phyloP scores from a whole-genome alignment of 2,329 filamentous ascomycete genomes.

The Venturia oleaginea region DNA sequence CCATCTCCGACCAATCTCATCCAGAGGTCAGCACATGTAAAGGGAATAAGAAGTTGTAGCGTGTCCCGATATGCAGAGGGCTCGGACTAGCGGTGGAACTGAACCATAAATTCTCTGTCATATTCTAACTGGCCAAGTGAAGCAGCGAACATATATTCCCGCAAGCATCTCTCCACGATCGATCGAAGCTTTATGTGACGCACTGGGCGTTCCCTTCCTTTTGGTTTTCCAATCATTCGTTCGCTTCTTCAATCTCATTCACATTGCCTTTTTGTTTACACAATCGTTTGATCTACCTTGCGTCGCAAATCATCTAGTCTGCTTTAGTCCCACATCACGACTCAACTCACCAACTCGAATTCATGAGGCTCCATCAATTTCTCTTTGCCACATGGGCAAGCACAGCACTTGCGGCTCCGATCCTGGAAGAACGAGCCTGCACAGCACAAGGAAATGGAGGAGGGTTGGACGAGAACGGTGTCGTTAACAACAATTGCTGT shows the following conservation, averaged over 20 bases:
- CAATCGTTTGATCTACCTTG: background rate
- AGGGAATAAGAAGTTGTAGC: background rate
- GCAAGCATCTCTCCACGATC: background rate
- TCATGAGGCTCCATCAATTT: background rate
- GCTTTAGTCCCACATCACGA: background rate
- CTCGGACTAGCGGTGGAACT: background rate
- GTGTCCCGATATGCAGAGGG: background rate
- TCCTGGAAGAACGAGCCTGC: slow-evolving; percentile 18
- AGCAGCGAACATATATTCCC: background rate
- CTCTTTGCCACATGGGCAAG: background rate
- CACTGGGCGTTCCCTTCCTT: too few relatives aligned
- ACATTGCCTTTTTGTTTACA: background rate
- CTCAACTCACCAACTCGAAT: background rate
- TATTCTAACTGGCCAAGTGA: background rate
- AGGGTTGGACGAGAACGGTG: slow-evolving; percentile 30
- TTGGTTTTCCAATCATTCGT: background rate
- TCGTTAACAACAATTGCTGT: slow-evolving; percentile 27
- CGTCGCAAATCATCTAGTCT: background rate
- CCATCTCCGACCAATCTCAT: background rate
- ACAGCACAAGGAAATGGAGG: slow-evolving; percentile 18
- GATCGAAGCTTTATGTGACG: background rate
- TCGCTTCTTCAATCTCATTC: background rate
- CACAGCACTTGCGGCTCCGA: background rate
- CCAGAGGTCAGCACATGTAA: background rate
- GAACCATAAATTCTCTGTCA: background rate